Conservation (phyloP, 2,329 filamentous ascomycete genomes). For the Botrytis elliptica region DNA sequence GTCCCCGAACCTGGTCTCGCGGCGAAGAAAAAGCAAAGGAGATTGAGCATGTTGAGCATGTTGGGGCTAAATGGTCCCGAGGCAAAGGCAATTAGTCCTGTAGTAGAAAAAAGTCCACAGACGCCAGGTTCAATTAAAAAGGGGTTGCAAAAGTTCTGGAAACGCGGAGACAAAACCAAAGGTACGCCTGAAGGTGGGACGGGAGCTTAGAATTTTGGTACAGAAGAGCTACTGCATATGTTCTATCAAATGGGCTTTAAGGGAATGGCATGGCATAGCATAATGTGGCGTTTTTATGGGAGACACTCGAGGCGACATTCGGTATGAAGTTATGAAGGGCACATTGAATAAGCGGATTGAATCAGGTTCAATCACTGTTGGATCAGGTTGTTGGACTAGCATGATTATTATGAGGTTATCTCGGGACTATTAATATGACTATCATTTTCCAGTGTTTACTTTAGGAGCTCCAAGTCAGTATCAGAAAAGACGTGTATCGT, state of each 20-base stretch:
- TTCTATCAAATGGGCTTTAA: background rate
- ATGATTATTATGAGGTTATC: background rate
- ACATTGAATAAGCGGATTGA: conserved; percentile 3
- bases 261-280: conserved; percentile 1
- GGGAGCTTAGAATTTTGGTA: background rate
- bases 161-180: conserved; percentile 13
- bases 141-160: conserved; percentile 9
- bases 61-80: conserved; percentile 30
- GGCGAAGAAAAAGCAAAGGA: conserved; percentile 31
- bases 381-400: background rate
- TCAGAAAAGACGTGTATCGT: too few relatives aligned
- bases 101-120: conserved; percentile 19
- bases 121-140: background rate
- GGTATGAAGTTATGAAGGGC: background rate
- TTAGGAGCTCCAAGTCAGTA: background rate
- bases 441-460: background rate
- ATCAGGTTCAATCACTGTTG: background rate
- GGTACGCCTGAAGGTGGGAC: background rate
- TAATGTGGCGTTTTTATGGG: background rate
- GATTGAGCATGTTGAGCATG: conserved; percentile 35
- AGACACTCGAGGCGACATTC: background rate
- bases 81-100: conserved; percentile 10
- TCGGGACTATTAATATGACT: background rate
- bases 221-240: background rate
- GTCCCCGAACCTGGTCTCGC: conserved; percentile 41